Conservation (phyloP, 78 protist species). For the Dictyostelium purpureum region DNA sequence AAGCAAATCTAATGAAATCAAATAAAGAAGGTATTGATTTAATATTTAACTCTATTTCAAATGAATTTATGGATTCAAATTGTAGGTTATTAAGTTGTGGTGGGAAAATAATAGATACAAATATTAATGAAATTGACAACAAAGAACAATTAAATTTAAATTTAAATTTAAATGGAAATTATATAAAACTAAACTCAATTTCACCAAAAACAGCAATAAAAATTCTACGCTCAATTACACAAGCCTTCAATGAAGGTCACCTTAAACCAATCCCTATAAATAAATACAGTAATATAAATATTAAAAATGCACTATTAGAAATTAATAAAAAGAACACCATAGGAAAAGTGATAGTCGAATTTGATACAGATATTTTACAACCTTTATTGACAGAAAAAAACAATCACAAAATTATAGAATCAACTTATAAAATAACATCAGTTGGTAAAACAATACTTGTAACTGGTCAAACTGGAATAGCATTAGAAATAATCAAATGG, state of each 20-base stretch:
- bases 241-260: too few species aligned
- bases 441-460: neutral
- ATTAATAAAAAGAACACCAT: too few species aligned
- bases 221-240: too few species aligned
- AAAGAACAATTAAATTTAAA: too few species aligned
- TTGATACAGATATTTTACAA: neutral
- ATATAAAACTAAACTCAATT: too few species aligned
- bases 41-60: neutral
- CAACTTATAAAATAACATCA: neutral
- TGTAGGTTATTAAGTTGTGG: neutral
- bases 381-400: too few species aligned
- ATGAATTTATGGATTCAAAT: neutral
- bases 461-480: neutral
- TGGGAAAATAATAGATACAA: constrained; percentile 68
- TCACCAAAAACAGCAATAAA: too few species aligned
- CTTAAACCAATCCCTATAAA: too few species aligned
- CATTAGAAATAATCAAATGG: neutral
- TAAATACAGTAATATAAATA: too few species aligned
- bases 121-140: too few species aligned
- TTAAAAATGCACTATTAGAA: too few species aligned
- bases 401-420: neutral
- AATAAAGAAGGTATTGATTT: constrained; percentile 66
- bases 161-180: too few species aligned
- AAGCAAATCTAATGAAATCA: neutral
- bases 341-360: constrained; percentile 37